A percentile compares a stretch with the other conserved stretches of the same genome.
phyloP scores from a whole-genome alignment of 306 rosid species.

The Pterocarpus santalinus region DNA sequence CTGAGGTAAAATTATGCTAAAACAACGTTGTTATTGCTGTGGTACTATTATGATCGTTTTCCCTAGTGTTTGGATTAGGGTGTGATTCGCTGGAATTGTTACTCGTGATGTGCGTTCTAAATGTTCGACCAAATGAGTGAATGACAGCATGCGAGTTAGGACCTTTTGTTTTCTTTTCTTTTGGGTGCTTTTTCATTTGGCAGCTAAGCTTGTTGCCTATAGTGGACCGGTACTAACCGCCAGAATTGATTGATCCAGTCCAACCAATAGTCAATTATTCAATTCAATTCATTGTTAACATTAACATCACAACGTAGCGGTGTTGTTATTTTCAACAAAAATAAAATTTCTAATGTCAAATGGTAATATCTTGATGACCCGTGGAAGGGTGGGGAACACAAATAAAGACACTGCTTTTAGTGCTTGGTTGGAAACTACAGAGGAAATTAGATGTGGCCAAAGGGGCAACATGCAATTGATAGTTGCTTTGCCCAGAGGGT shows the following conservation, averaged over 20 bases:
- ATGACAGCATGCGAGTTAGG: not conserved
- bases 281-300: not conserved
- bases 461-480: not conserved
- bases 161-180: not conserved
- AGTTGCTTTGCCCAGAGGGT: constrained; percentile 5
- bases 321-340: not conserved
- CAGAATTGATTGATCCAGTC: constrained; percentile 35
- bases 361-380: not conserved
- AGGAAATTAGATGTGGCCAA: not conserved
- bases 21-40: not conserved
- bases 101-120: constrained; percentile 35
- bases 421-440: not conserved
- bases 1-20: not conserved
- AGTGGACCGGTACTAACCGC: not conserved
- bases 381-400: not conserved
- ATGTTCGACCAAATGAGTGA: constrained; percentile 35
- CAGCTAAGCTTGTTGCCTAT: not conserved
- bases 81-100: not conserved
- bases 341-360: not conserved
- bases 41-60: not conserved
- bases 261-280: not conserved
- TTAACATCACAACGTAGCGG: not conserved
- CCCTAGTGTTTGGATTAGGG: not conserved
- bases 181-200: constrained; percentile 16
- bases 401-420: not conserved